These are phyloP conservation scores for Triticum urartu DNA, from an alignment of 176 grass and related monocot genomes.

Conservation along the genomic window DNA sequence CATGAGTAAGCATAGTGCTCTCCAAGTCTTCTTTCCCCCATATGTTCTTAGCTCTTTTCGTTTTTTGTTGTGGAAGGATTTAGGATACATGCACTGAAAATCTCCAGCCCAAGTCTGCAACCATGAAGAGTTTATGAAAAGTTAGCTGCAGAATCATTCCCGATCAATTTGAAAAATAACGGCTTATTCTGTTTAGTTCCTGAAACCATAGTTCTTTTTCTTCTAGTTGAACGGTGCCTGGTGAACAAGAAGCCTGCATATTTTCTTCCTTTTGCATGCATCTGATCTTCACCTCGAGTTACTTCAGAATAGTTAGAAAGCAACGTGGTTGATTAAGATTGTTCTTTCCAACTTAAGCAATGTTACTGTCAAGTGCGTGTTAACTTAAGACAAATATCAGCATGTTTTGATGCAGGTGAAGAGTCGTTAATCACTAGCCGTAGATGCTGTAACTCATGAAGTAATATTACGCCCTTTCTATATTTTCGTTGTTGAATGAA, in stretches of 20 bases:
- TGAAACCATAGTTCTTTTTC: not conserved
- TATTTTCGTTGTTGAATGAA: too few relatives aligned
- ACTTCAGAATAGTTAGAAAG: not conserved
- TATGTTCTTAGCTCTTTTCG: not conserved
- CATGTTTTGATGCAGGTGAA: not conserved
- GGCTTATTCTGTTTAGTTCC: not conserved
- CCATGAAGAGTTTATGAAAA: not conserved
- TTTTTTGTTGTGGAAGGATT: constrained; percentile 8
- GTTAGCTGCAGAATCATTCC: not conserved
- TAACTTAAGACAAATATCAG: not conserved
- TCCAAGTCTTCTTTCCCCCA: not conserved
- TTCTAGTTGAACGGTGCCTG: not conserved
- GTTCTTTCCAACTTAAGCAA: too few relatives aligned
- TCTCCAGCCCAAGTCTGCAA: not conserved
- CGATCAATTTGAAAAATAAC: too few relatives aligned
- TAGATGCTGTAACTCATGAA: not conserved
- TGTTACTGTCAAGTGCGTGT: too few relatives aligned
- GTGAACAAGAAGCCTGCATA: not conserved
- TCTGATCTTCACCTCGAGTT: constrained; percentile 11
- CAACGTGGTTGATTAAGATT: too few relatives aligned
- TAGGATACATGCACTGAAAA: not conserved
- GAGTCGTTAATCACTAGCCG: too few relatives aligned
- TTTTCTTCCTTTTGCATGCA: not conserved
- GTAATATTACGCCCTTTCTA: too few relatives aligned
- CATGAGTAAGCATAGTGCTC: not conserved